These are phyloP conservation scores for Selaginella tamariscina DNA, from an alignment of 75 land plant species.

Conservation along the genomic window DNA sequence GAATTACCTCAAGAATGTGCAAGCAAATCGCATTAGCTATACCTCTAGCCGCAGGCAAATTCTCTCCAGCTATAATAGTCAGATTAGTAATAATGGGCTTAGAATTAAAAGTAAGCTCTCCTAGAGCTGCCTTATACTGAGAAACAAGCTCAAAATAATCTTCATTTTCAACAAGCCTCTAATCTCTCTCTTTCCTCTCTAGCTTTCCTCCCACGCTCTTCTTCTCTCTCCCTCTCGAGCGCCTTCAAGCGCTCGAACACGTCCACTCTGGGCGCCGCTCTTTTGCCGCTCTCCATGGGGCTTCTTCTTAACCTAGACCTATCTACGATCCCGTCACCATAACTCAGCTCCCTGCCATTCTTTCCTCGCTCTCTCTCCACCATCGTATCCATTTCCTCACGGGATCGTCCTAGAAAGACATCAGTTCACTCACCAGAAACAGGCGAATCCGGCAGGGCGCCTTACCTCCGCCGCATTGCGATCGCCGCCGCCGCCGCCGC, in stretches of 20 bases:
- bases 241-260: constrained; percentile 13
- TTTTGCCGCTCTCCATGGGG: neutral
- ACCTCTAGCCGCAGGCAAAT: constrained; percentile 2
- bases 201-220: constrained; percentile 19
- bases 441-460: too few species aligned
- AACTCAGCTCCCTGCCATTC: too few species aligned
- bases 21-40: neutral
- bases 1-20: neutral
- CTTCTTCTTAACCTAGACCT: neutral
- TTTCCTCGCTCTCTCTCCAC: too few species aligned
- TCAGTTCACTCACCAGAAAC: too few species aligned
- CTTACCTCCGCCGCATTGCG: neutral
- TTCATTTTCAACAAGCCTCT: constrained; percentile 7
- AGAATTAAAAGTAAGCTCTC: neutral
- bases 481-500: neutral
- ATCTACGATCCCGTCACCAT: too few species aligned
- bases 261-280: neutral
- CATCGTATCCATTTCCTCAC: too few species aligned
- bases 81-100: constrained; percentile 11
- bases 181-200: constrained; percentile 14
- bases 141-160: constrained; percentile 13
- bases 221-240: constrained; percentile 38
- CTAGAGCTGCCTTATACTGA: neutral
- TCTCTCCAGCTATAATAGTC: constrained; percentile 11
- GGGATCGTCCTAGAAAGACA: too few species aligned